Evolutionary conservation across 1,284 basidiomycete species (phyloP).

Genomic region (Malassezia cuniculi): DNA sequence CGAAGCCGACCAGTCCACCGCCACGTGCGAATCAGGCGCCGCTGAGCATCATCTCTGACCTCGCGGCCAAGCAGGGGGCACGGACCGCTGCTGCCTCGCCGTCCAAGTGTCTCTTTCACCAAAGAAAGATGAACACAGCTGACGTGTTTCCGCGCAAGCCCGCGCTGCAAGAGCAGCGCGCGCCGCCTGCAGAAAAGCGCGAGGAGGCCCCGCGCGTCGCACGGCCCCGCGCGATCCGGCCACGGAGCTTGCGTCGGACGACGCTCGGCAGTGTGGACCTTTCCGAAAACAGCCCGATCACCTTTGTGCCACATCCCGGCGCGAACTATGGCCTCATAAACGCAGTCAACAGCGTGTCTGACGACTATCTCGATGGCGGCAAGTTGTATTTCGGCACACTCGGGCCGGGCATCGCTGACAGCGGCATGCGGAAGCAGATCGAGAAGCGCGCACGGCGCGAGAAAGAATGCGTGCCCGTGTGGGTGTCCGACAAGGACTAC

Average conservation of each 20-base stretch:
- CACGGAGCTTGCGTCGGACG: conserved; percentile 16
- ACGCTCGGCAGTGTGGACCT: conserved; percentile 14
- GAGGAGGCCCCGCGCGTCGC: conserved; percentile 10
- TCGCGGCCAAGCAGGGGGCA: conserved; percentile 32
- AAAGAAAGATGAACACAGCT: neutral
- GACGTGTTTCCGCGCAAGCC: conserved; percentile 13
- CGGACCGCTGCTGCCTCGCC: conserved; percentile 14
- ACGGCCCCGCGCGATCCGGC: conserved; percentile 13
- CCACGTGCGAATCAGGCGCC: conserved; percentile 30
- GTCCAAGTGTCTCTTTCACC: neutral
- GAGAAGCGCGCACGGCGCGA: conserved; percentile 54
- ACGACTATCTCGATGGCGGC: conserved; percentile 24
- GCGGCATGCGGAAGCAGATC: conserved; percentile 50
- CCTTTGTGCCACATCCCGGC: conserved; percentile 36
- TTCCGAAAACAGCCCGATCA: conserved; percentile 21
- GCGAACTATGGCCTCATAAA: conserved; percentile 44
- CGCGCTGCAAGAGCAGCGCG: conserved; percentile 19
- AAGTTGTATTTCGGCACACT: conserved; percentile 40
- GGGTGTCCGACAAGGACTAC: conserved; percentile 56
- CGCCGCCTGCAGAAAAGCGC: conserved; percentile 19
- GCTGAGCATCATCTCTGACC: conserved; percentile 43
- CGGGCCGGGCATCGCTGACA: conserved; percentile 26
- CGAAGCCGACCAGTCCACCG: too few species aligned
- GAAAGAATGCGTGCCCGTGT: conserved; percentile 57
- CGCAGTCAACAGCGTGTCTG: conserved; percentile 34